Evolutionary conservation across 192 early-diverging fungal species (phyloP).

Genomic region (Obelidium mucronatum): DNA sequence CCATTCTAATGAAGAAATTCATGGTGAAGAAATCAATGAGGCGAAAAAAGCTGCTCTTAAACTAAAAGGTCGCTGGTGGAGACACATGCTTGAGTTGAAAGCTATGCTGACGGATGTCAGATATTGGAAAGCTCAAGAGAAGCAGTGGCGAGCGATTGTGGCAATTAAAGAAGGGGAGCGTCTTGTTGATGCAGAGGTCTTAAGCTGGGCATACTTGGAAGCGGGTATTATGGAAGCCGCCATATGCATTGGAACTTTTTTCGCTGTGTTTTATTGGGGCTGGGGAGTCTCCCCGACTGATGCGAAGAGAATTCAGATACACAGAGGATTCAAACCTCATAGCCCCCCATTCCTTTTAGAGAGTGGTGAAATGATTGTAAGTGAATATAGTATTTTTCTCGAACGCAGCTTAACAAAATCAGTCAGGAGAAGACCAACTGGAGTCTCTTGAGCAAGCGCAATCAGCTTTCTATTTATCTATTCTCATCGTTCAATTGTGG

Average conservation of each 20-base stretch:
- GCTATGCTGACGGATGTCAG: constrained; percentile 42
- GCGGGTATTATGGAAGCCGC: constrained; percentile 80
- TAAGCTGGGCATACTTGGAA: constrained; percentile 91
- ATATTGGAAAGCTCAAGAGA: constrained; percentile 53
- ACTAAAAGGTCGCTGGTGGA: constrained; percentile 35
- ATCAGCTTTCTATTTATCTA: constrained; percentile 76
- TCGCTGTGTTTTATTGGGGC: constrained; percentile 77
- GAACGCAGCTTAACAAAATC: background rate
- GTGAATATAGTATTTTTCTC: background rate
- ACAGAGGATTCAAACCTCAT: constrained; percentile 53
- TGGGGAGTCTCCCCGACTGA: constrained; percentile 71
- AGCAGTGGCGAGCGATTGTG: constrained; percentile 32
- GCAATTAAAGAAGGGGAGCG: constrained; percentile 68
- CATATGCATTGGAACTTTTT: constrained; percentile 75
- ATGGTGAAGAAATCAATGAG: constrained; percentile 18
- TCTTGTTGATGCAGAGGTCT: constrained; percentile 85
- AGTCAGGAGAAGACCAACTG: constrained; percentile 58
- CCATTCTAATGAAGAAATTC: constrained; percentile 25
- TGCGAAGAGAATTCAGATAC: constrained; percentile 53
- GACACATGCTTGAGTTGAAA: constrained; percentile 43
- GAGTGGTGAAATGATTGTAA: constrained; percentile 49
- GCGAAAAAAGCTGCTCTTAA: background rate
- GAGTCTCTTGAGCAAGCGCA: constrained; percentile 79
- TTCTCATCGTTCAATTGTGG: constrained; percentile 89
- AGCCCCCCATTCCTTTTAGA: constrained; percentile 39